phyloP scores from a whole-genome alignment of 2,329 filamentous ascomycete genomes.

The Cercospora zeina region DNA sequence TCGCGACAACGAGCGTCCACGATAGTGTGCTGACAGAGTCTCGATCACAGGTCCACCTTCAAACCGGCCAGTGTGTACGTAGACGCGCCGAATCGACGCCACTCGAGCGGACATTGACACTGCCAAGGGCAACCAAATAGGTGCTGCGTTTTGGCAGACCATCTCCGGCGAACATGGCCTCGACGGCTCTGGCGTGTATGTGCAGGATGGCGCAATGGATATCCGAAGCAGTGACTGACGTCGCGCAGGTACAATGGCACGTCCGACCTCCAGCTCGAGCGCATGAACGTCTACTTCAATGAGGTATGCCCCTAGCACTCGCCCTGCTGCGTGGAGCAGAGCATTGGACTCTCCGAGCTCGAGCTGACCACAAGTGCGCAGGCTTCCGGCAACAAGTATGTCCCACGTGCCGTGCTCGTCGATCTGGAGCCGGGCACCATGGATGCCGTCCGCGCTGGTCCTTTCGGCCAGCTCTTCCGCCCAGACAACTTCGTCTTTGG shows the following conservation, averaged over 20 bases:
- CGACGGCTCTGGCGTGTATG: conserved; percentile 93
- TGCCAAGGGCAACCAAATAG: conserved; percentile 95
- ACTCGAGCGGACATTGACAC: conserved; percentile 26
- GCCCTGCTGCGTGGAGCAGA: not conserved
- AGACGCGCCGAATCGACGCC: conserved; percentile 33
- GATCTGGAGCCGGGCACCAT: conserved; percentile 99
- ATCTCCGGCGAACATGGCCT: conserved; percentile 79
- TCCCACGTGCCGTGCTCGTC: conserved; percentile 97
- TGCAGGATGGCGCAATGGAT: conserved; percentile 37
- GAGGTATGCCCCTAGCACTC: conserved; percentile 58
- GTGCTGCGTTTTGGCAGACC: conserved; percentile 92
- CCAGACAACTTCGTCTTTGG: conserved; percentile 99
- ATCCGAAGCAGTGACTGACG: conserved; percentile 31
- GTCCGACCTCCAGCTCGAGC: conserved; percentile 98
- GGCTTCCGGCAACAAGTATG: conserved; percentile 98
- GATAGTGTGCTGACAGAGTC: conserved; percentile 58
- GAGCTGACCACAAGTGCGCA: conserved; percentile 48
- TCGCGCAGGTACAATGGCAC: conserved; percentile 83
- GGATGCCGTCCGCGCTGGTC: conserved; percentile 97
- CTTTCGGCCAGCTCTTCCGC: conserved; percentile 98
- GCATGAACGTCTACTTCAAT: conserved; percentile 99
- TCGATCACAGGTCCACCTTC: conserved; percentile 84
- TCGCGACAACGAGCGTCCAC: conserved; percentile 43
- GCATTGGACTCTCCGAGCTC: conserved; percentile 19
- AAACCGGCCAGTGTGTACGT: conserved; percentile 99